Evolutionary conservation across 805 yeast species (phyloP), one percentile per base, ranked within the genome.

Genomic region (Millerozyma miso): DNA sequence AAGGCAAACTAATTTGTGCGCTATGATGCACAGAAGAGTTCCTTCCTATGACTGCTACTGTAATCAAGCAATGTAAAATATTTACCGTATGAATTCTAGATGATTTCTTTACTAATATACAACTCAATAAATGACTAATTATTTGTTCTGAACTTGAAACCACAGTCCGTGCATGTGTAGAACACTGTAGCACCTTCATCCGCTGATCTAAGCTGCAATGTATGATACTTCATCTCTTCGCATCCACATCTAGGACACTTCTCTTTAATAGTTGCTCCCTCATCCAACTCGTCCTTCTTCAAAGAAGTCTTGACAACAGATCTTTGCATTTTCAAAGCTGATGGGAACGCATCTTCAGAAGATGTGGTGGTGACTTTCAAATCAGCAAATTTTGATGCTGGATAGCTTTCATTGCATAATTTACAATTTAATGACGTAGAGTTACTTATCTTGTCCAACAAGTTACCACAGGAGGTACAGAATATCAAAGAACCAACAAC

Each of bases 181-280:
- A 93, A 93, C 31, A 93, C 98, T 7, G 99, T 93, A 20, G 99
- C 96, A 76, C 99, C 99, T 76, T 93, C 99, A 76, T 93, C 99
- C 1, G 99, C 99, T 42, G 96, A 86, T 69, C 99, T 82, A 55
- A 93, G 76, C 67, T 93, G 99, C 53, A 93, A 73, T 3, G 99
- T 93, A 60, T 93, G 98, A 63, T 91, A 93, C 62, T 83, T 90
- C 99, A 95, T 95, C 66, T 93, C 97, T 59, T 93, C 97, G 66
- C 90, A 79, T 39, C 96, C 97, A 79, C 99, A 93, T 65, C 90
- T 81, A n/a, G 98, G 98, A 74, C 99, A 93, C 60, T 86, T 90
- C 65, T 93, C 99, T 63, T 90, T 86, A 63, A 93, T 93, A 10
- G 95, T 85, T 33, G 99, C 99, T 49, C 98, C 99, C 47, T 89